Evolutionary conservation across 192 early-diverging fungal species (phyloP).

Genomic region (Glomus cerebriforme): DNA sequence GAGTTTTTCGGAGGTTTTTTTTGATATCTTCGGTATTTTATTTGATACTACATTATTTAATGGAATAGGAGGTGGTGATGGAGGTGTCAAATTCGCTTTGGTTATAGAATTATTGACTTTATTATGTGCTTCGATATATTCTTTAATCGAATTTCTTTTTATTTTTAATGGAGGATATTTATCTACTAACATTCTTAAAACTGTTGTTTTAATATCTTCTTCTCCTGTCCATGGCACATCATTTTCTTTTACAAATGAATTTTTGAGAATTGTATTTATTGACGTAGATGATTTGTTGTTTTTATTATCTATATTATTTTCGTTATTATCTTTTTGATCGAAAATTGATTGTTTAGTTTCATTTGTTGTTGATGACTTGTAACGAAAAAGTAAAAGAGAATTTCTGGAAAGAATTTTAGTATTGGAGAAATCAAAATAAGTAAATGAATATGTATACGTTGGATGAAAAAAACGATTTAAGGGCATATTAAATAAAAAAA

Average conservation of each 20-base stretch:
- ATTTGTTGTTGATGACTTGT: not conserved
- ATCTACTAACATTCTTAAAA: slow-evolving; percentile 38
- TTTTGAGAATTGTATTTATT: slow-evolving; percentile 20
- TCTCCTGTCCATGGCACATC: slow-evolving; percentile 38
- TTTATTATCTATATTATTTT: not conserved
- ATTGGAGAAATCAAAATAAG: not conserved
- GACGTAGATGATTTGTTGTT: not conserved
- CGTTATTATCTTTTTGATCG: not conserved
- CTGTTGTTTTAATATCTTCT: slow-evolving; percentile 28
- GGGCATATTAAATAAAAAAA: not conserved
- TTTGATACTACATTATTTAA: not conserved
- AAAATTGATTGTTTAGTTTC: not conserved
- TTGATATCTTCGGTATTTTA: slow-evolving; percentile 12
- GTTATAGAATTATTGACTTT: not conserved
- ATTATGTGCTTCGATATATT: slow-evolving; percentile 2
- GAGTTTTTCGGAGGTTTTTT: slow-evolving; percentile 28
- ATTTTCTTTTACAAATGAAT: slow-evolving; percentile 18
- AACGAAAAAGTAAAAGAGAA: not conserved
- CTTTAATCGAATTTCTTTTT: slow-evolving; percentile 30
- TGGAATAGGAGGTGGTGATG: not conserved
- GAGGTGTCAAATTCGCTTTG: not conserved
- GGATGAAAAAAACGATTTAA: not conserved
- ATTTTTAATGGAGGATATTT: slow-evolving; percentile 38
- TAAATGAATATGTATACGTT: not conserved
- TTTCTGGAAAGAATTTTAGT: not conserved